Conservation (phyloP, 83 land plant species). For the Diphasiastrum complanatum region DNA sequence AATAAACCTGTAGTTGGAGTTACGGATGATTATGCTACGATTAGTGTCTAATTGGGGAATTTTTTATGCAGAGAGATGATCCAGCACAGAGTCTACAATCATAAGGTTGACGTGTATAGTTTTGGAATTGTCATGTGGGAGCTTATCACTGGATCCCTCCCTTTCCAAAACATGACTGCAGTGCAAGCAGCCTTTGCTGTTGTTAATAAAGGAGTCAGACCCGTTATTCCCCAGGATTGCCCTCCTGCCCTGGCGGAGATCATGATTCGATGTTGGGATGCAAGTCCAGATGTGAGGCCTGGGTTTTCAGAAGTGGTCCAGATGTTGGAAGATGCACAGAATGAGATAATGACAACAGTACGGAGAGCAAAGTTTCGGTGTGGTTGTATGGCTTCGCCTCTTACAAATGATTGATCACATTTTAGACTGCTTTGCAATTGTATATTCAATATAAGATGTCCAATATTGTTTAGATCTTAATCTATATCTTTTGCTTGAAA, state of each 20-base stretch:
- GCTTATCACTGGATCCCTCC: slow-evolving; percentile 10
- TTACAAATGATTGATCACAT: too few species aligned
- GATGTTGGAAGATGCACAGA: slow-evolving; percentile 14
- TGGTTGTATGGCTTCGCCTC: too few species aligned
- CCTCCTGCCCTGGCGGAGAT: slow-evolving; percentile 5
- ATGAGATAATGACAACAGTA: slow-evolving; percentile 1
- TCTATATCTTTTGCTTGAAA: too few species aligned
- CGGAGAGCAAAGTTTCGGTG: slow-evolving; percentile 4
- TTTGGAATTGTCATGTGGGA: slow-evolving; percentile 20
- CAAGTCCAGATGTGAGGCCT: slow-evolving; percentile 8
- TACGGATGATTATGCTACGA: too few species aligned
- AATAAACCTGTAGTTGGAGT: too few species aligned
- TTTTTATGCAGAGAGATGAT: slow-evolving; percentile 19
- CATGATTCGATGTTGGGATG: slow-evolving; percentile 15
- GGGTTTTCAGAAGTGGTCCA: not conserved
- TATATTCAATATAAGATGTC: too few species aligned
- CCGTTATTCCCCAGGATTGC: not conserved
- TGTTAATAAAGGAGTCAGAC: slow-evolving; percentile 13
- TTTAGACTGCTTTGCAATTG: too few species aligned
- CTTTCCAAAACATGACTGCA: slow-evolving; percentile 10
- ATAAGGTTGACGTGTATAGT: slow-evolving; percentile 18
- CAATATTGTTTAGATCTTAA: too few species aligned
- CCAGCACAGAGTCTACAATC: slow-evolving; percentile 5
- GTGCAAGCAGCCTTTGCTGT: slow-evolving; percentile 15
- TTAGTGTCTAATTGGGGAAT: too few species aligned